Evolutionary conservation across 257 asterid species (phyloP).

Genomic region (Solanum ossicruentum): DNA sequence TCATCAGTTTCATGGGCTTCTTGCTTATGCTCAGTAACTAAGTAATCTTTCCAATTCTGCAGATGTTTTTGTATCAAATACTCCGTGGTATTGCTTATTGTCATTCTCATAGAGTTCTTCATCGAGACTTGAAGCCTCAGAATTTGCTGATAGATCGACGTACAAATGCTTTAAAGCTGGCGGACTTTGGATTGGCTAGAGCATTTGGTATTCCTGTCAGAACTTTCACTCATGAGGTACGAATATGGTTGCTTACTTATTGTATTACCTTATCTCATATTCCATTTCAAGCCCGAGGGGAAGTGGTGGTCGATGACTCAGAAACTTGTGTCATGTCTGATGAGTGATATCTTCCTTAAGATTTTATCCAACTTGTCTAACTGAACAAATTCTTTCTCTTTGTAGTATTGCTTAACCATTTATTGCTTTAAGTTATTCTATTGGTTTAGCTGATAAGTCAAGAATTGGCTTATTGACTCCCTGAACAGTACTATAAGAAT

Average conservation of each 20-base stretch:
- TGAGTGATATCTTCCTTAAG: neutral
- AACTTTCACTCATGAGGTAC: conserved; percentile 89
- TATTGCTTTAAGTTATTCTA: neutral
- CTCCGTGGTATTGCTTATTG: conserved; percentile 91
- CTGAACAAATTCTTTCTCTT: neutral
- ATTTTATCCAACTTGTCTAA: neutral
- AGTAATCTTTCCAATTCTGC: conserved; percentile 8
- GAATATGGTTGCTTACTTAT: neutral
- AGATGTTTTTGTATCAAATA: conserved; percentile 79
- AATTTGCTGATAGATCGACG: conserved; percentile 86
- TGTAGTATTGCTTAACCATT: neutral
- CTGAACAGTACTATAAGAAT: neutral
- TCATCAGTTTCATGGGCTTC: neutral
- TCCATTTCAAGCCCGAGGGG: neutral
- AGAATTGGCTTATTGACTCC: neutral
- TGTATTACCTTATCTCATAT: neutral
- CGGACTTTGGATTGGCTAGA: conserved; percentile 96
- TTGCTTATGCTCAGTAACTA: conserved; percentile 9
- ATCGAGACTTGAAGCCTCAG: conserved; percentile 92
- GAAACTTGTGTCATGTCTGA: neutral
- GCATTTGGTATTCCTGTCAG: conserved; percentile 97
- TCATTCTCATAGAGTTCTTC: conserved; percentile 92
- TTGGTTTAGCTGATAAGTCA: neutral
- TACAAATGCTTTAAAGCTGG: conserved; percentile 80
- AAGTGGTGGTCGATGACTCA: neutral